Base-by-base conservation (phyloP, 768 basidiomycete species). In the Cystofilobasidium capitatum region DNA sequence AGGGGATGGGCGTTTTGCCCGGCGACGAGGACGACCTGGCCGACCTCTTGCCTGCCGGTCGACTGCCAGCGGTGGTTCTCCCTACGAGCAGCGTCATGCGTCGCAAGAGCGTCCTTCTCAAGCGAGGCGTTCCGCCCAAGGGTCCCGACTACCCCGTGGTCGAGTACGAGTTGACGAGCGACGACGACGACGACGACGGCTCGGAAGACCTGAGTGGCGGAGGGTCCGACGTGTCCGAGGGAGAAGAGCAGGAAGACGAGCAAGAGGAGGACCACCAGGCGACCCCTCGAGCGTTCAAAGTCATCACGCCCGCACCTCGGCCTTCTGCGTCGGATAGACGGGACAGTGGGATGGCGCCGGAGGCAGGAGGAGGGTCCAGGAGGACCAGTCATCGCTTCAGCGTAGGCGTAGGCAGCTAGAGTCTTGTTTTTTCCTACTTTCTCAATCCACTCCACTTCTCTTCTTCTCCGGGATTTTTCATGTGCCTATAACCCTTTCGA, bases 61-160 rank as follows among this genome's bases (percentile, higher is more conserved):
- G 12, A 39, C 37, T n/a, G n/a, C 16, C 49, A 40, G 49, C 37
- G 9, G 24, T 44, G 24, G 37, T 55, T 24, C 36, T 24, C 24
- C 49, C 40, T 16, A 16, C 59, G 10, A n/a, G n/a, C 40, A n/a
- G 36, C 40, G 22, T 42, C 37, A 40, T 54, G 0, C 51, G 63
- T 3, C 51, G 63, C 49, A 64, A 64, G 37, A 55, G 51, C n/a
- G 63, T 64, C 22, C 54, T 64, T 24, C 63, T 54, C 54, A 64
- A 64, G 63, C 37, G 59, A 1, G 59, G 40, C 40, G 59, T 16
- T 8, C 59, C n/a, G 14, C 14, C 24, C 33, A 24, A 37, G 9
- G 36, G 17, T 22, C 16, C 39, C 33, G 40, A 20, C 40, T n/a
- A 60, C 8, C 6, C 26, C n/a, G 59, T 36, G 4, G 59, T 42